Evolutionary conservation across 2,329 filamentous ascomycete species (phyloP), one percentile per base, ranked within the genome.

Genomic region (Aureobasidium sp.): DNA sequence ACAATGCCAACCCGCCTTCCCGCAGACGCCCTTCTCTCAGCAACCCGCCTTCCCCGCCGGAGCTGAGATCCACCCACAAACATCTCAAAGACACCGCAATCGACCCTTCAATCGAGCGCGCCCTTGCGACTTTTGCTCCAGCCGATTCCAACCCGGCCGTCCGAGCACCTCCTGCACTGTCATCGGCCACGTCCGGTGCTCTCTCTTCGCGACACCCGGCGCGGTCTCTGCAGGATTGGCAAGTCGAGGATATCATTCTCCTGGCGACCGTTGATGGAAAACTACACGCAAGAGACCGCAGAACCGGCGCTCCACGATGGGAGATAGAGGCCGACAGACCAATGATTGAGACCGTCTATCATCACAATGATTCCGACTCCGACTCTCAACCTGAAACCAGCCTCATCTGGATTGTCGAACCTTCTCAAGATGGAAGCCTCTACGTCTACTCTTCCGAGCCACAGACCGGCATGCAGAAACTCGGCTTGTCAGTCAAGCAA

Each of bases 211-310:
- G 85, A 85, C 85, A 88, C 70, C 79, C 79, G 86, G 91, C 90
- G 90, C 90, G 91, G 83, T 94, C 86, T 79, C 79, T 97, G 81
- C 86, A 90, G 81, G 91, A 96, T 76, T 97, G 91, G 91, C 89
- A 96, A 86, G 90, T 96, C 75, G 91, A 97, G 88, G 90, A 97
- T 79, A 95, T 96, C 81, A 88, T 97, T 76, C 88, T 98, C 78
- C 79, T 98, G 86, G 91, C 93, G 88, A 97, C 93, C 81, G 88
- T 97, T 82, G 90, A 97, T 79, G 93, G 93, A 79, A 88, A 89
- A 69, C 82, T 97, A 65, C 88, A 95, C 74, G 90, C 91, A 69
- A 84, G 84, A 70, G 89, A 96, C 74, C 83, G 93, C 64, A 86
- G 85, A 68, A 93, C 86, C 49, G 93, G 93, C 62, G 79, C 84